Conservation (phyloP, 164 flowering plant species). For the Litsea cubeba region DNA sequence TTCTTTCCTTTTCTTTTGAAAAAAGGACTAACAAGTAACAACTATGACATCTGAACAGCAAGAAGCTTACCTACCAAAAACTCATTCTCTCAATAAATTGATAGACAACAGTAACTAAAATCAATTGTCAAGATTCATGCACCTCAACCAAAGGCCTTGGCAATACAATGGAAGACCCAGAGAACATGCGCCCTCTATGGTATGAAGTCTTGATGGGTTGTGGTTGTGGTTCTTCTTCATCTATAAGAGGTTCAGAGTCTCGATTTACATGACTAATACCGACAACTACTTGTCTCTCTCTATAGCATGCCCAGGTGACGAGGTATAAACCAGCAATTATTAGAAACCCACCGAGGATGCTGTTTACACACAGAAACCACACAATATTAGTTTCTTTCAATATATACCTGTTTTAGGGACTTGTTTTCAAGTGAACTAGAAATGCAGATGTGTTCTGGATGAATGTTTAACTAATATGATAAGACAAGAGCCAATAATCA, state of each 20-base stretch:
- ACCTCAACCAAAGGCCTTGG: conserved; percentile 41
- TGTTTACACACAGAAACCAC: conserved; percentile 27
- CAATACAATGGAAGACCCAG: conserved; percentile 37
- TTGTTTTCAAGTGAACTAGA: no score
- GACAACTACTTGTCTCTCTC: conserved; percentile 41
- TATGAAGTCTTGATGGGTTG: conserved; percentile 32
- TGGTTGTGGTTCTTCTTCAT: conserved; percentile 31
- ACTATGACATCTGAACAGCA: background rate
- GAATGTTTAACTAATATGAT: background rate
- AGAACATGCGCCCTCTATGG: conserved; percentile 47
- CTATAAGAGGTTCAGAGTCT: conserved; percentile 45
- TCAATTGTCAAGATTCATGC: conserved; percentile 3
- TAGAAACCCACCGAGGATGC: conserved; percentile 72
- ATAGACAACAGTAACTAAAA: background rate
- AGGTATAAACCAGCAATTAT: conserved; percentile 83
- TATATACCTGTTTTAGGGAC: background rate
- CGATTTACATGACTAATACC: conserved; percentile 27
- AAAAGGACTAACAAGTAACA: background rate
- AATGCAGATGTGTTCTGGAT: no score
- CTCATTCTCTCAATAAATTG: background rate
- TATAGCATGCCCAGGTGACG: conserved; percentile 94
- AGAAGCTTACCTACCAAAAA: background rate
- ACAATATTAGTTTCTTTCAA: conserved; percentile 8
- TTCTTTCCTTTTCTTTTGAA: background rate
- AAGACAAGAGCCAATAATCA: background rate